Base-by-base conservation (phyloP, 805 yeast species). In the Metschnikowia noctiluminum region DNA sequence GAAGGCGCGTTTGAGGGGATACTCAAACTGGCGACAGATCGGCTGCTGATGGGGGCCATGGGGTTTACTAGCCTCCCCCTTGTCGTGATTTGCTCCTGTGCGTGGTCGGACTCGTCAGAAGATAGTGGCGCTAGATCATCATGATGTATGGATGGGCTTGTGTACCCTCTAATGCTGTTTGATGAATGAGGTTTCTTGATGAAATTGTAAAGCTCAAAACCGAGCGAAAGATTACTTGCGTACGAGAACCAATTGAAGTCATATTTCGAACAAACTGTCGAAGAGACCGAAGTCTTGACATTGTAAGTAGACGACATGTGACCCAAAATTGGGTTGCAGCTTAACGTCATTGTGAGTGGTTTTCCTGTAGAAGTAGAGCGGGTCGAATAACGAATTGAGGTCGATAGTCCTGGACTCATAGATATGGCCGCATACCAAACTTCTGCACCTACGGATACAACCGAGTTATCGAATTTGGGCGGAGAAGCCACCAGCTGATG, bases 191-290 rank as follows among this genome's bases (percentile, higher is more conserved):
- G 43, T 11, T 31, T 42, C 38, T 56, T 59, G 35, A 71, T 68
- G 32, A 71, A 71, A 50, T 81, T 80, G 85, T 92, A 89, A 21
- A 91, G 64, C 58, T 91, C 97, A 58, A 88, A 82, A 2, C 99
- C 99, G 28, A 94, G 66, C 0, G 92, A 82, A 42, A 94, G 69
- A 62, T 92, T 88, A 45, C 96, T 87, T 55, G 88, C 87, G 60
- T 92, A 91, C 0, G 98, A 92, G 62, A 88, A 92, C 45, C 89
- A 69, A 62, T 94, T 94, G 66, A 94, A 92, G 60, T 89, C 96
- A 61, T 89, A 91, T 49, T 85, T 79, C 6, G 96, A 87, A 41
- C 90, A 81, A 46, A 92, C 84, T 0, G 96, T 85, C 1, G 92
- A 81, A 30, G 80, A 77, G 2, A 82, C 76, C 6, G 88, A 81